Conservation (phyloP, 1,284 basidiomycete genomes). For the Leccinum brunneo-olivaceum region DNA sequence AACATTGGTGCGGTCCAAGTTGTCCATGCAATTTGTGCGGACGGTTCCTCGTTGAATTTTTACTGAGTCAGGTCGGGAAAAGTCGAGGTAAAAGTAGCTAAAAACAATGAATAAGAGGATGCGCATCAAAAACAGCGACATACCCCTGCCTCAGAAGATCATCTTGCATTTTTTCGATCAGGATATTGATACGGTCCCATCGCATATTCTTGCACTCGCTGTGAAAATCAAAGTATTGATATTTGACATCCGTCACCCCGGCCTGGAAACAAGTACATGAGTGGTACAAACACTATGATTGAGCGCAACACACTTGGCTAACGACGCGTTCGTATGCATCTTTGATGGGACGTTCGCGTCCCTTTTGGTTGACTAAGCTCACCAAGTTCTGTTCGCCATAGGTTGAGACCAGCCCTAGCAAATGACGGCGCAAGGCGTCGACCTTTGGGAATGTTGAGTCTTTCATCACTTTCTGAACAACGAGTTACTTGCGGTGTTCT, state of each 20-base stretch:
- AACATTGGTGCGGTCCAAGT: slow-evolving; percentile 95
- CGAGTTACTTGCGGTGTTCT: slow-evolving; percentile 59
- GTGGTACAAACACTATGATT: not conserved
- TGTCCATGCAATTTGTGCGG: slow-evolving; percentile 93
- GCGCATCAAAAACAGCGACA: slow-evolving; percentile 15
- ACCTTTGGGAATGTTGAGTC: slow-evolving; percentile 39
- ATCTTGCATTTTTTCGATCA: slow-evolving; percentile 74
- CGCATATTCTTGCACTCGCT: slow-evolving; percentile 93
- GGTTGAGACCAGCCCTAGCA: slow-evolving; percentile 65
- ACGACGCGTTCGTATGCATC: slow-evolving; percentile 88
- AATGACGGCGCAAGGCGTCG: slow-evolving; percentile 68
- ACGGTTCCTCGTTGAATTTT: slow-evolving; percentile 62
- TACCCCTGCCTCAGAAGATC: slow-evolving; percentile 73
- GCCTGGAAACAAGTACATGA: slow-evolving; percentile 35
- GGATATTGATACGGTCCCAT: slow-evolving; percentile 85
- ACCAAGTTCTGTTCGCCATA: slow-evolving; percentile 85
- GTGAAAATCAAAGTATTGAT: slow-evolving; percentile 98
- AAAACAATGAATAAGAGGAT: slow-evolving; percentile 1
- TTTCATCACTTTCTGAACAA: slow-evolving; percentile 7
- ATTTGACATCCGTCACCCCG: slow-evolving; percentile 66
- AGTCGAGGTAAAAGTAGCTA: slow-evolving; percentile 72
- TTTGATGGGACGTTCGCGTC: slow-evolving; percentile 92
- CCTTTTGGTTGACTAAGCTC: slow-evolving; percentile 94
- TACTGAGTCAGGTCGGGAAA: slow-evolving; percentile 39
- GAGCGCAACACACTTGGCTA: slow-evolving; percentile 39